Conservation (phyloP, 2,329 filamentous ascomycete species). For the Aureobasidium zeae region DNA sequence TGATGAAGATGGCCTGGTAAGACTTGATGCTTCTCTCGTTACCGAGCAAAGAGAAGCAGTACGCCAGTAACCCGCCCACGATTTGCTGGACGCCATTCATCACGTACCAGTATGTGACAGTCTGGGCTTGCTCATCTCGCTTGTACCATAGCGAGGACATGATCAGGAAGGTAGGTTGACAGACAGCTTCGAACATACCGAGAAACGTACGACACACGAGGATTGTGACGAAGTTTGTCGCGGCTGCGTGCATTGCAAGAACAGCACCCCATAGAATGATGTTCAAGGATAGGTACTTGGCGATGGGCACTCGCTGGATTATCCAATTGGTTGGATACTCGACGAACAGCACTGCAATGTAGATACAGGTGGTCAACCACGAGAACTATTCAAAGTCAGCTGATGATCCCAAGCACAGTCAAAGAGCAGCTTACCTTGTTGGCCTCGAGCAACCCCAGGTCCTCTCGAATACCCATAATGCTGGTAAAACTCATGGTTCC, state of each 20-base stretch:
- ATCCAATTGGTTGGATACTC: slow-evolving; percentile 62
- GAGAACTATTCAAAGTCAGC: slow-evolving; percentile 42
- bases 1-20: slow-evolving; percentile 61
- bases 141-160: slow-evolving; percentile 64
- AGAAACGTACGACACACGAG: slow-evolving; percentile 55
- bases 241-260: slow-evolving; percentile 53
- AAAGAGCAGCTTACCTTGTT: slow-evolving; percentile 23
- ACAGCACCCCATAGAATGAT: slow-evolving; percentile 56
- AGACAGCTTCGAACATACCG: slow-evolving; percentile 62
- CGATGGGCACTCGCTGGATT: slow-evolving; percentile 51
- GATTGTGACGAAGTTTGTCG: slow-evolving; percentile 51
- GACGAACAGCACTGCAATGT: slow-evolving; percentile 60
- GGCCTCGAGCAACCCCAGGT: slow-evolving; percentile 29
- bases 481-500: slow-evolving; percentile 50
- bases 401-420: too few relatives aligned
- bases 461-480: slow-evolving; percentile 31
- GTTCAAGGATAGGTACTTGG: slow-evolving; percentile 53
- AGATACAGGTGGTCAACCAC: slow-evolving; percentile 67
- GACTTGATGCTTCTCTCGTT: slow-evolving; percentile 25
- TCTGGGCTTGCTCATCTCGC: slow-evolving; percentile 52
- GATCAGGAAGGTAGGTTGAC: slow-evolving; percentile 59
- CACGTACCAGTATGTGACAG: slow-evolving; percentile 57
- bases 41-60: slow-evolving; percentile 35
- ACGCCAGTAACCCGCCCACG: slow-evolving; percentile 59
- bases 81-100: slow-evolving; percentile 60